These are phyloP conservation scores for Phlyctochytrium planicorne DNA, from an alignment of 192 early-diverging fungal species.

Conservation along the genomic window DNA sequence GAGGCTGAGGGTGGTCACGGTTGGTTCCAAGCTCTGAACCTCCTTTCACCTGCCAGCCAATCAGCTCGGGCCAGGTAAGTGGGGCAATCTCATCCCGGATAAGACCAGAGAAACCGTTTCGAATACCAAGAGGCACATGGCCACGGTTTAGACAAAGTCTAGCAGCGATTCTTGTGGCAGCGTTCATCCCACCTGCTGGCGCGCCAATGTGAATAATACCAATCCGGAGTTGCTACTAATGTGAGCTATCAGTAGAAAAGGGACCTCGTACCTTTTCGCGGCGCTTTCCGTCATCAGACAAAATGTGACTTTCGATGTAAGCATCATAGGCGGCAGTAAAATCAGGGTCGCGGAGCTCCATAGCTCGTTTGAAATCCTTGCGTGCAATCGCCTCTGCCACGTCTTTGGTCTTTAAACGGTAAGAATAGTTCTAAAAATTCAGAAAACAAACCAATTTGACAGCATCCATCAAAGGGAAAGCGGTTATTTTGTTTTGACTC, in stretches of 20 bases:
- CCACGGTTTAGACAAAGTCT: conserved; percentile 85
- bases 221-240: conserved; percentile 66
- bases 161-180: conserved; percentile 85
- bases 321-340: conserved; percentile 61
- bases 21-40: conserved; percentile 94
- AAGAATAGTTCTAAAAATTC: not conserved
- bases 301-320: conserved; percentile 41
- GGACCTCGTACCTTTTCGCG: not conserved
- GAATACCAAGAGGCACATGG: conserved; percentile 81
- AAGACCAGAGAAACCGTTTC: conserved; percentile 91
- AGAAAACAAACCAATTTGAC: conserved; percentile 67
- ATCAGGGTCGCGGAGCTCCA: conserved; percentile 83
- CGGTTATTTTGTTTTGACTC: conserved; percentile 83
- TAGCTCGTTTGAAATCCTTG: conserved; percentile 87
- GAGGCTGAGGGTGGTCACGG: conserved; percentile 78
- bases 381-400: conserved; percentile 78
- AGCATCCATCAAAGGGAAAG: conserved; percentile 86
- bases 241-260: conserved; percentile 21
- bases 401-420: conserved; percentile 65
- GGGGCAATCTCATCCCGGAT: conserved; percentile 76
- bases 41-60: conserved; percentile 89
- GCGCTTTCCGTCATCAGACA: not conserved
- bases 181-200: conserved; percentile 97
- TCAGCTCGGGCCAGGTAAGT: conserved; percentile 79
- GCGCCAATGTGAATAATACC: conserved; percentile 93